phyloP scores from a whole-genome alignment of 495 filamentous ascomycete genomes.

The Hyphodiscus hymeniophilus region DNA sequence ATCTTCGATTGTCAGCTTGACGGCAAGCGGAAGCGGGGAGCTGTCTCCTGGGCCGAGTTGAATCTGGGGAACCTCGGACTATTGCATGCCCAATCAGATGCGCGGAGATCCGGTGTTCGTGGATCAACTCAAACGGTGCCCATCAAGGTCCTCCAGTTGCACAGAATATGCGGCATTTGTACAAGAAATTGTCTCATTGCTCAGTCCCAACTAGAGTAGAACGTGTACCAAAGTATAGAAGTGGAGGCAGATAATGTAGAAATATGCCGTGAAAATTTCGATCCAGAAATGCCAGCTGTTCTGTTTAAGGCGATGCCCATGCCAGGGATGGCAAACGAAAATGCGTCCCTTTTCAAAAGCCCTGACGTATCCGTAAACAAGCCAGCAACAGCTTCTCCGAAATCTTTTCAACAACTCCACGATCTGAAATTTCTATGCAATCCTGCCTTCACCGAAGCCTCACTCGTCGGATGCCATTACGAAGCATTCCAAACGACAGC shows the following conservation, averaged over 20 bases:
- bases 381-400: background rate
- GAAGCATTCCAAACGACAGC: slow-evolving; percentile 15
- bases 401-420: slow-evolving; percentile 1
- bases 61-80: background rate
- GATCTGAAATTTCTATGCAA: slow-evolving; percentile 11
- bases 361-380: background rate
- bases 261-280: too few relatives aligned
- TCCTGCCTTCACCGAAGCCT: slow-evolving; percentile 24
- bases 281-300: background rate
- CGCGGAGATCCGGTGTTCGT: background rate
- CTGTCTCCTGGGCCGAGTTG: background rate
- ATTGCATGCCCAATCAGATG: background rate
- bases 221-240: slow-evolving; percentile 14
- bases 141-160: too few relatives aligned
- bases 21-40: background rate
- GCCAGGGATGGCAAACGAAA: too few relatives aligned
- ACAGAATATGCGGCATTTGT: slow-evolving; percentile 16
- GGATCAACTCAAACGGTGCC: background rate
- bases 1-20: background rate
- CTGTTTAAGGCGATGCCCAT: background rate
- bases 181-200: slow-evolving; percentile 20
- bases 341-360: too few relatives aligned
- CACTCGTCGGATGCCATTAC: slow-evolving; percentile 19
- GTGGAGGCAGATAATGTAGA: background rate
- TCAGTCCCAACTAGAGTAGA: slow-evolving; percentile 5